Evolutionary conservation across 2,329 filamentous ascomycete species (phyloP), one percentile per base, ranked within the genome.

Genomic region (Aureobasidium sp.): DNA sequence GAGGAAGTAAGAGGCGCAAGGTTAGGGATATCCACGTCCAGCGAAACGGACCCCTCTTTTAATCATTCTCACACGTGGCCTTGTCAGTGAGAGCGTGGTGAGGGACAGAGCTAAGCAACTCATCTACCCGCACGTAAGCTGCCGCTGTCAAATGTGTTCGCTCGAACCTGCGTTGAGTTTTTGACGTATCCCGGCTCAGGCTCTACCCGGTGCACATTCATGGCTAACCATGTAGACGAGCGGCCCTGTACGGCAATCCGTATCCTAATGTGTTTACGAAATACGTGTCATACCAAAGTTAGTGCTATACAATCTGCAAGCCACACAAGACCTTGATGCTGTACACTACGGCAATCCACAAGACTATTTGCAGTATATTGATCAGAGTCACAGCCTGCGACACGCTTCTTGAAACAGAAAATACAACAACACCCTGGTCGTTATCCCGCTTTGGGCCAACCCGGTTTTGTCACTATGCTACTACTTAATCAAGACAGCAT

Each of bases 71-170:
- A 32, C 54, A 58, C 54, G 54, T 58, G 54, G 54, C 42, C 21
- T 45, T 37, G 8, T 29, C 11, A 47, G 21, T 41, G 45, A 48
- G 55, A 41, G 45, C 25, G 37, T 13, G 44, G 25, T 41, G 36
- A 36, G 54, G 13, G 41, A 58, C 39, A 58, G 39, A 6, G 45
- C 44, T 49, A 48, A 44, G 42, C 15, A 44, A 58, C 11, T 49
- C 34, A 34, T 29, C 57, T 60, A 29, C 37, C 45, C 47, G 57
- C 30, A 60, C 45, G 47, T 47, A 60, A 52, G 57, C 37, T 52
- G 57, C 47, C 57, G 57, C 57, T 60, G 57, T 60, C 57, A 60
- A 52, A 29, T 44, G 52, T 55, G 52, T 34, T 36, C 37, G n/a
- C 42, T 58, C 42, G 54, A 45, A n/a, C 36, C 27, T 16, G 30